Percentiles rank a stretch among this genome's conserved stretches.
These are phyloP conservation scores for Carallia pectinifolia DNA, from an alignment of 345 rosid species.

Conservation along the genomic window DNA sequence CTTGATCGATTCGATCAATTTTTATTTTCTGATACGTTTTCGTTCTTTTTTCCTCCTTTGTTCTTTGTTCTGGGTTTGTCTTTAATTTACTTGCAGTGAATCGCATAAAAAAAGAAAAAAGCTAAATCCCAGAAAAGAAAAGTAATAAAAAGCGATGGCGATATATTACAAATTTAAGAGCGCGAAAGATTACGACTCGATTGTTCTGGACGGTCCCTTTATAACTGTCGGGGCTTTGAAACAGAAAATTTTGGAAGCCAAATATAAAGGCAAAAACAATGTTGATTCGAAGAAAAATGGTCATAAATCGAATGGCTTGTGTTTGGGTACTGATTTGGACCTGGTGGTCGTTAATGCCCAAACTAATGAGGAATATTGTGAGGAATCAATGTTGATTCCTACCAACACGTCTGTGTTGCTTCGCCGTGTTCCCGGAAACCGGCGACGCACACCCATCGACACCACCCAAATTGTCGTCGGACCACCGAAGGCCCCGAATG, in stretches of 20 bases:
- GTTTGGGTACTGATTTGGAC: conserved; percentile 96
- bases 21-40: too few relatives aligned
- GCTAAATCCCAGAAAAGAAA: too few relatives aligned
- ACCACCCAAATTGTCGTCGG: conserved; percentile 17
- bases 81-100: too few relatives aligned
- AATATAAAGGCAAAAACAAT: too few relatives aligned
- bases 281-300: too few relatives aligned
- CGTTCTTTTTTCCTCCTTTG: too few relatives aligned
- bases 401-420: conserved; percentile 93
- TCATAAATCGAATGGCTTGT: conserved; percentile 76
- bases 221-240: conserved; percentile 92
- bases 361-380: conserved; percentile 94
- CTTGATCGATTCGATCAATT: too few relatives aligned
- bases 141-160: conserved; percentile 49
- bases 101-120: too few relatives aligned
- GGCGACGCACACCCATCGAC: conserved; percentile 92
- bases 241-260: conserved; percentile 80
- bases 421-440: conserved; percentile 89
- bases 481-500: too few relatives aligned
- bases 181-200: conserved; percentile 91
- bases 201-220: conserved; percentile 92
- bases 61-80: too few relatives aligned
- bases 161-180: conserved; percentile 99
- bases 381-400: conserved; percentile 92
- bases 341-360: conserved; percentile 96